Base-by-base conservation (phyloP, 805 yeast species). In the Schwanniomyces vanrijiae region DNA sequence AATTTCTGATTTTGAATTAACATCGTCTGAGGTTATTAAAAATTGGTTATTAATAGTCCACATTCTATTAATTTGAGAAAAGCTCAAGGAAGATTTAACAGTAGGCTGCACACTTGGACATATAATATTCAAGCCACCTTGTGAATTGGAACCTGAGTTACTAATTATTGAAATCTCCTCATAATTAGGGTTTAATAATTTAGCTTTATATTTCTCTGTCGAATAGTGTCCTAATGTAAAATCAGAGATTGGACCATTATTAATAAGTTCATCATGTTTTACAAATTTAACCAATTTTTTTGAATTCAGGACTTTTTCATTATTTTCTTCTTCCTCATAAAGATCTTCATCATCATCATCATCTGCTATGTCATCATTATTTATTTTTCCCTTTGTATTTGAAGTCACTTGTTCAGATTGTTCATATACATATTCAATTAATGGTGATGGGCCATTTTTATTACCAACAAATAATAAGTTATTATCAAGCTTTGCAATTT, bases 201-300 rank as follows among this genome's bases (percentile, higher is more conserved):
- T 88, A 46, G 83, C 79, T 9, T 79, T 69, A 46, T 73, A 76
- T 39, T 69, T 69, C 14, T 81, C 83, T 0, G 80, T 73, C 0
- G 86, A 76, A 22, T 78, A 71, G 42, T 75, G 73, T 0, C 91
- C 96, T 28, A 84, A 55, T 0, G 90, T 76, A 51, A 90, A 76
- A 35, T 83, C 80, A 2, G 87, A 73, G 10, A 87, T 70, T 0
- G 96, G 96, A 0, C 96, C 96, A 53, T 78, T 73, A 56, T 84
- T 87, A 2, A 76, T 56, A 9, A 90, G 59, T 1, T 68, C 65
- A 53, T 89, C 94, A 26, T 76, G 68, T 16, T 71, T 56, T 14
- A 69, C 64, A 47, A 84, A 79, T 26, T 52, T 67, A 33, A 68
- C 48, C 4, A 43, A 42, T 16, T 64, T 56, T 3, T 49, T 46